These are phyloP conservation scores for Rubroboletus pulcherrimus DNA, from an alignment of 768 basidiomycete species.

Conservation along the genomic window DNA sequence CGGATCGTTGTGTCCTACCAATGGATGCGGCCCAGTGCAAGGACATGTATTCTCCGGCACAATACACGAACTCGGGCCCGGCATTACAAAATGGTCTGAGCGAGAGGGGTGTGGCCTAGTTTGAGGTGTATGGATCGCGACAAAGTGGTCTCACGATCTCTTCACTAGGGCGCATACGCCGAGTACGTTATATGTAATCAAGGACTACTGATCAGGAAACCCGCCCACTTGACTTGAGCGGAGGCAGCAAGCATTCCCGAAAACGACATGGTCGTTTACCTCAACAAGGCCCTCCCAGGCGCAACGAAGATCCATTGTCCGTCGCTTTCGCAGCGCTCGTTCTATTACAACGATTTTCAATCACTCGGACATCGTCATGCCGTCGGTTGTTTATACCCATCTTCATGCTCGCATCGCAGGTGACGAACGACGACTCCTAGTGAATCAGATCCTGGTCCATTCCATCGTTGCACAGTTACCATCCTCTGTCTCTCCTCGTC, in stretches of 20 bases:
- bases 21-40: conserved; percentile 77
- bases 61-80: conserved; percentile 51
- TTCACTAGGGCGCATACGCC: conserved; percentile 78
- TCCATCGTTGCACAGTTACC: no score
- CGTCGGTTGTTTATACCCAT: no score
- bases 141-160: not conserved
- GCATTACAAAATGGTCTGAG: conserved; percentile 54
- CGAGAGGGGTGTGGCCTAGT: conserved; percentile 79
- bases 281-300: no score
- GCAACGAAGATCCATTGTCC: no score
- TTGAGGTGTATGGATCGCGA: conserved; percentile 57
- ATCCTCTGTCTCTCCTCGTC: no score
- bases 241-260: conserved; percentile 90
- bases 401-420: no score
- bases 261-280: conserved; percentile 49
- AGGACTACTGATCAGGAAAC: conserved; percentile 71
- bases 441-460: no score
- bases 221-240: conserved; percentile 67
- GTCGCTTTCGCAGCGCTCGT: no score
- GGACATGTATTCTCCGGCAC: conserved; percentile 70
- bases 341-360: no score
- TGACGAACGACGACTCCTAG: no score
- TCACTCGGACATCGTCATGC: no score
- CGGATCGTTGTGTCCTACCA: conserved; percentile 78
- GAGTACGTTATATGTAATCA: conserved; percentile 72